Evolutionary conservation across 345 rosid species (phyloP).

Genomic region (Eucalyptus sp.): DNA sequence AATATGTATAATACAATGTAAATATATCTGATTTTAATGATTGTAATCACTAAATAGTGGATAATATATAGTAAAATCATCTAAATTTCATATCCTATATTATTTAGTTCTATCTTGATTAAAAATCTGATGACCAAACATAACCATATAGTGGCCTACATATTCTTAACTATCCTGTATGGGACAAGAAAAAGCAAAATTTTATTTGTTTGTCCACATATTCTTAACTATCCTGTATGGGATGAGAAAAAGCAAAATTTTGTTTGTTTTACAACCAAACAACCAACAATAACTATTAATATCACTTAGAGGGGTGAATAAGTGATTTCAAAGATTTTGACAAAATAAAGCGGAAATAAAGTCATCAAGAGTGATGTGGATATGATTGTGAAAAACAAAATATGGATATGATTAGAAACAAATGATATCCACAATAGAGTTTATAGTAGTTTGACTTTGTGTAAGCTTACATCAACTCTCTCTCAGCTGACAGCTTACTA

Average conservation of each 20-base stretch:
- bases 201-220: not conserved
- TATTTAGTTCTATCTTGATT: too few species aligned
- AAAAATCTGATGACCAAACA: too few species aligned
- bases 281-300: too few species aligned
- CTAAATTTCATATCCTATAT: too few species aligned
- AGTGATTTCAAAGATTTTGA: not conserved
- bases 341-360: too few species aligned
- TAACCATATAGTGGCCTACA: not conserved
- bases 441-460: not conserved
- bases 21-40: too few species aligned
- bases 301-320: not conserved
- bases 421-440: not conserved
- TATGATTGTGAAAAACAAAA: not conserved
- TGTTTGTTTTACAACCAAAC: not conserved
- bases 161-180: too few species aligned
- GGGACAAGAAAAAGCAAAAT: not conserved
- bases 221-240: too few species aligned
- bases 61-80: too few species aligned
- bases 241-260: not conserved
- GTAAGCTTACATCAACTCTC: not conserved
- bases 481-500: too few species aligned
- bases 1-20: too few species aligned
- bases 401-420: not conserved
- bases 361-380: not conserved
- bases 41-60: too few species aligned